Base-by-base conservation (phyloP, 2,329 filamentous ascomycete genomes). In the Cytospora mali region DNA sequence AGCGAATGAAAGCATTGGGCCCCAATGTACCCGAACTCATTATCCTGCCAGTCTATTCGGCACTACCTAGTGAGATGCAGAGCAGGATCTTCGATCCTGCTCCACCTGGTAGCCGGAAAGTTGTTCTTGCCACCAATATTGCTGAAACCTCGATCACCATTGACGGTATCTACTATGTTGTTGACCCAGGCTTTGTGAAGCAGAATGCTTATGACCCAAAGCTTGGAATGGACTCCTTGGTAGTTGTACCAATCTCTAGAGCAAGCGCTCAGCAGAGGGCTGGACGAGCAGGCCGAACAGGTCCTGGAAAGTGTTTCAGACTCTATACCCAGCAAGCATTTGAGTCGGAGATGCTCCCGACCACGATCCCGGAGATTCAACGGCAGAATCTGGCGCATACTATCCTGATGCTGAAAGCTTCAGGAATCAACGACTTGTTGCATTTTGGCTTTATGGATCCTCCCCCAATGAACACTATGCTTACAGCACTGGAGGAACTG, bases 391-490 rank as follows among this genome's bases (percentile, higher is more conserved):
- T 99, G 58, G 91, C 92, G 0, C 88, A 91, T 69, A 97, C 94
- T 0, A 98, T 99, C 74, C 83, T 99, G 53, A 97, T 97, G 91
- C 84, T 99, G 56, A 99, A 99, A 74, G 95, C 95, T 0, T 98
- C 99, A 93, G 95, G 96, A 3, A 98, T 99, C 75, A 98, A 99
- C 72, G 95, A 99, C 72, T 81, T 99, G 1, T 83, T 99, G 14
- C 93, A 96, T 72, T 99, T 99, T 71, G 94, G 98, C 76, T 99
- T 99, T 71, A 98, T 99, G 94, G 95, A 99, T 71, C 93, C 95
- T 0, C 95, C 95, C 0, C 95, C 95, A 0, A 95, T 95, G 31
- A 97, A 98, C 71, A 98, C 95, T 14, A 97, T 98, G 92, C 84
- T 99, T 67, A 96, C 93, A 55, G 95, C 95, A 0, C 80, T 99